Base-by-base conservation (phyloP, 2,329 filamentous ascomycete species). In the Aspergillus felis region DNA sequence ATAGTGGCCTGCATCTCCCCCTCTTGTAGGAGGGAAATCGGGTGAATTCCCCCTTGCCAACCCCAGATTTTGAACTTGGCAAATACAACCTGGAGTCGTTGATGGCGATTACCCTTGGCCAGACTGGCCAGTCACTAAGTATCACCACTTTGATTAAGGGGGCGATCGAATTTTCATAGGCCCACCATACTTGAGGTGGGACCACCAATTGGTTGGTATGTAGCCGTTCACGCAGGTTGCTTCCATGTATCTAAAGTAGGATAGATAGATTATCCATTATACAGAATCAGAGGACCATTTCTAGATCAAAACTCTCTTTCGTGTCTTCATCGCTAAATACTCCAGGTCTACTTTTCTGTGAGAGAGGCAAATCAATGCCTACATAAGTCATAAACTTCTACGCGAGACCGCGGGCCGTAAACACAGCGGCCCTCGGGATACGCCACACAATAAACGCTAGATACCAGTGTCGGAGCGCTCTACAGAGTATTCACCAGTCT, bases 401-500 rank as follows among this genome's bases (percentile, higher is more conserved):
- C 9, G 22, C 24, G 4, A 47, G 22, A 6, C 27, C 44, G 24
- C 44, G 14, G 7, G 44, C 42, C 52, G 44, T 49, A 12, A 20
- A 20, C 24, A 48, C 41, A 54, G 52, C 44, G 52, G 52, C 28
- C 35, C 29, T 57, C 55, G 59, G 48, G 59, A 61, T 62, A 59
- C 61, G 12, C 62, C 59, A 56, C 50, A 44, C 51, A 25, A 51
- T 55, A 56, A 56, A 55, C 42, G 48, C 53, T 55, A 27, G 50
- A 24, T 24, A 27, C 44, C 44, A 14, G 20, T 47, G 14, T 14
- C 14, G 20, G 14, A 24, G 29, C 44, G 53, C 3, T 53, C 60
- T 72, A 78, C 57, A 79, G 67, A 35, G 69, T 55, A 61, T 74
- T 80, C 55, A 74, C 72, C 56, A 80, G 64, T 54, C 74, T 70